A percentile compares a stretch with the other conserved stretches of the same genome.
phyloP scores from a whole-genome alignment of 805 yeast species.

The Nakazawaea wyomingensis region DNA sequence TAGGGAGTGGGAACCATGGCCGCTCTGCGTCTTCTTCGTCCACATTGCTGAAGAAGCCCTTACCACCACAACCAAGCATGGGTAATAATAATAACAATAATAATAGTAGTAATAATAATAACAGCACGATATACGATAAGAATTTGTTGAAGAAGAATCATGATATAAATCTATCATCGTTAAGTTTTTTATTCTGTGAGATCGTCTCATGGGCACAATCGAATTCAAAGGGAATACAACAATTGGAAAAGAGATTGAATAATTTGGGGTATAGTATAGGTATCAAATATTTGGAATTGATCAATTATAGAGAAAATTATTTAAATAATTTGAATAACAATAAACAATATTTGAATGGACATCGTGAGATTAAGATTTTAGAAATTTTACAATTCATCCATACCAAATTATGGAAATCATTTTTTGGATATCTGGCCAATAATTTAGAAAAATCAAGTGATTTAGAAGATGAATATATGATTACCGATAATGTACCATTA shows the following conservation, averaged over 20 bases:
- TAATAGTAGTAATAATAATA: no score
- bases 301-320: conserved; percentile 61
- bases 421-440: conserved; percentile 72
- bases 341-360: conserved; percentile 20
- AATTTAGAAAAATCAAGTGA: conserved; percentile 39
- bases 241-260: conserved; percentile 55
- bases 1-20: not conserved
- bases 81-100: no score
- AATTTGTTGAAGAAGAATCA: conserved; percentile 59
- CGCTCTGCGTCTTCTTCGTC: not conserved
- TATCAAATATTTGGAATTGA: conserved; percentile 60
- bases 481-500: conserved; percentile 69
- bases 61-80: conserved; percentile 24
- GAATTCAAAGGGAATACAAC: conserved; percentile 62
- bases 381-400: conserved; percentile 76
- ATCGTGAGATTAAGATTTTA: conserved; percentile 62
- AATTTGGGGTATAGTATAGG: conserved; percentile 78
- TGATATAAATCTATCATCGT: conserved; percentile 62
- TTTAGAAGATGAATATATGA: conserved; percentile 67
- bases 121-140: conserved; percentile 60
- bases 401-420: conserved; percentile 63
- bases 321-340: conserved; percentile 22
- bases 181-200: conserved; percentile 67
- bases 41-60: conserved; percentile 6
- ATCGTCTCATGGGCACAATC: conserved; percentile 61